A percentile compares a stretch with the other conserved stretches of the same genome.
These are phyloP conservation scores for Metarhizium sp. DNA, from an alignment of 2,329 filamentous ascomycete species.

Conservation along the genomic window DNA sequence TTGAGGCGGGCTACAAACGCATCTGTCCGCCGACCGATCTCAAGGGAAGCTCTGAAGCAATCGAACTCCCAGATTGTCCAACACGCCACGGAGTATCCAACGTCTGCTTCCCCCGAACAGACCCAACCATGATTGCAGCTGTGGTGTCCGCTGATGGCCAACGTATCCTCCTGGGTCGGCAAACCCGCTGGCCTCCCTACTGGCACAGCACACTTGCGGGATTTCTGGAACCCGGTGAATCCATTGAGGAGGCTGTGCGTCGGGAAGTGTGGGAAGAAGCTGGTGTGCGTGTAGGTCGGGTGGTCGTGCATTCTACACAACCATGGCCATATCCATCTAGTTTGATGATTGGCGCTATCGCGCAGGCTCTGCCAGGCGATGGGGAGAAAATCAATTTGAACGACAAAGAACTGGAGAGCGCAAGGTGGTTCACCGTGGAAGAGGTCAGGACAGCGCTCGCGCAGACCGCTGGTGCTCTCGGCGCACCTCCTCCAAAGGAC, in stretches of 20 bases:
- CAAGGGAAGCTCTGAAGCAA: conserved; percentile 26
- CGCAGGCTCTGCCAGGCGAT: conserved; percentile 61
- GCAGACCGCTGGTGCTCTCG: conserved; percentile 55
- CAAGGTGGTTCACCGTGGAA: conserved; percentile 77
- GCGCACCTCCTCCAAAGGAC: conserved; percentile 50
- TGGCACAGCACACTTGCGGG: conserved; percentile 89
- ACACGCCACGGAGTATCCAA: conserved; percentile 84
- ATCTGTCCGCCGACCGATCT: conserved; percentile 65
- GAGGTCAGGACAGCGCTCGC: conserved; percentile 69
- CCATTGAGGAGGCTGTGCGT: conserved; percentile 73
- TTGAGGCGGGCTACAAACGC: conserved; percentile 73
- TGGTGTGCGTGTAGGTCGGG: conserved; percentile 65
- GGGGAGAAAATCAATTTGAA: conserved; percentile 79
- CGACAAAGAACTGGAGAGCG: conserved; percentile 84
- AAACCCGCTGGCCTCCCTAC: conserved; percentile 70
- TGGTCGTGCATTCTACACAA: conserved; percentile 75
- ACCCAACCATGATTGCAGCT: conserved; percentile 92
- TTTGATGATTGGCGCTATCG: conserved; percentile 81
- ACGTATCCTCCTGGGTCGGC: conserved; percentile 72
- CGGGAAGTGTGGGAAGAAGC: conserved; percentile 83
- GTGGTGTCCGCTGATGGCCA: conserved; percentile 74
- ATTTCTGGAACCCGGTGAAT: conserved; percentile 79
- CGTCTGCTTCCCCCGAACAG: conserved; percentile 82
- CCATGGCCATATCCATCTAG: conserved; percentile 83
- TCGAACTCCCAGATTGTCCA: conserved; percentile 46